Conservation (phyloP, 805 yeast genomes). For the Lachancea quebecensis region DNA sequence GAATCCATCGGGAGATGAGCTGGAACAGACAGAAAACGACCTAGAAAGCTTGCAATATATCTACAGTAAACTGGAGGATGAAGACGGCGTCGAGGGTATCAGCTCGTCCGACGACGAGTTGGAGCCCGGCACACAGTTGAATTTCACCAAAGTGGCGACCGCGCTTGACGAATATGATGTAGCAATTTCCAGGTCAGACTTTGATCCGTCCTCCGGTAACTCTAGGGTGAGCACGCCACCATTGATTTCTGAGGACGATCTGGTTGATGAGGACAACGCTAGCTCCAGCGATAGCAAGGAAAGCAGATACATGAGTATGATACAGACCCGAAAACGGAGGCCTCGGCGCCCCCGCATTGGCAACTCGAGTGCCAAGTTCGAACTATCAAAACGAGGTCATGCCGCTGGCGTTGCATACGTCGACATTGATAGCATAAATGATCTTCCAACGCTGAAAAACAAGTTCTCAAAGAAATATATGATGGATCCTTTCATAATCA, state of each 20-base stretch:
- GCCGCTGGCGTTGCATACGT: slow-evolving; percentile 65
- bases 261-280: slow-evolving; percentile 3
- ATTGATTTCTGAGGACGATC: neutral
- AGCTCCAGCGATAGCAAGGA: neutral
- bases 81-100: slow-evolving; percentile 6
- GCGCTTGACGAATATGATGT: slow-evolving; percentile 29
- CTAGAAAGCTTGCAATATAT: neutral
- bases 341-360: slow-evolving; percentile 5
- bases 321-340: slow-evolving; percentile 5
- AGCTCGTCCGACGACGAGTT: slow-evolving; percentile 6
- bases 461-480: slow-evolving; percentile 68
- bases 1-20: neutral
- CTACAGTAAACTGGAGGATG: slow-evolving; percentile 3
- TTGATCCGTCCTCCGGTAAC: neutral
- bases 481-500: slow-evolving; percentile 94
- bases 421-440: slow-evolving; percentile 66
- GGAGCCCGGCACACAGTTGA: slow-evolving; percentile 7
- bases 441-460: slow-evolving; percentile 70
- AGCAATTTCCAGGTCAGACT: slow-evolving; percentile 8
- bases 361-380: slow-evolving; percentile 16
- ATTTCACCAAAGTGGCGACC: slow-evolving; percentile 19
- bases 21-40: slow-evolving; percentile 1
- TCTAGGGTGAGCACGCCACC: neutral
- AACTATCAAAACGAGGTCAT: slow-evolving; percentile 25
- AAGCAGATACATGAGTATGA: neutral